Evolutionary conservation across 2,329 filamentous ascomycete genomes (phyloP), one percentile per base, ranked within the genome.

Genomic region (Alternaria metachromatica): DNA sequence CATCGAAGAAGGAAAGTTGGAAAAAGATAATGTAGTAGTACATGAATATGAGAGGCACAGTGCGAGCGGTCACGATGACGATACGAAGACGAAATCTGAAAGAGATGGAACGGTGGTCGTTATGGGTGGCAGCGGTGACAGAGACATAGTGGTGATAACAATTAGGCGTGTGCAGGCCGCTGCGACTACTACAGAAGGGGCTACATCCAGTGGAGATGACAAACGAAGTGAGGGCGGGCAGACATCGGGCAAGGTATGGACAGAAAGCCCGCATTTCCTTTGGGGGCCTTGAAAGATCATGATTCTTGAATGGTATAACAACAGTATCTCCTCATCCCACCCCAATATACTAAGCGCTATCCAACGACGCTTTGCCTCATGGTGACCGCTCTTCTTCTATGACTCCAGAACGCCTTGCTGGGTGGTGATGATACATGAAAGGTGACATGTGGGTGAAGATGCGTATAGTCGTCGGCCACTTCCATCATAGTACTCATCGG

Each of bases 401-500:
- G 13, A 44, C 53, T 55, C 37, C 53, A 44, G 53, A 55, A 63
- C 60, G 60, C 60, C 60, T 54, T 63, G 60, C 60, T 63, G 58
- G 60, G 28, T 63, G 28, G 37, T n/a, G 21, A 44, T 28, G 25
- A 55, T 63, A 63, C 60, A 63, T 55, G 55, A 41, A 15, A 53
- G 48, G 23, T 55, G 37, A 51, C 60, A 55, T 55, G 8, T 21
- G 9, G 33, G 20, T 13, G 20, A 33, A 3, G 7, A 55, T 21
- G 30, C 46, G 48, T 20, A 6, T n/a, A 33, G 49, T 51, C 10
- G 26, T 33, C 4, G 26, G 25, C 11, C 11, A 30, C 11, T 51
- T 51, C 25, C n/a, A n/a, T n/a, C 23, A 41, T 44, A 37, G 21
- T 43, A 18, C 23, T 23, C 20, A 37, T 15, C 11, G 15, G 12